Conservation (phyloP, 495 filamentous ascomycete species). For the Podospora comata region DNA sequence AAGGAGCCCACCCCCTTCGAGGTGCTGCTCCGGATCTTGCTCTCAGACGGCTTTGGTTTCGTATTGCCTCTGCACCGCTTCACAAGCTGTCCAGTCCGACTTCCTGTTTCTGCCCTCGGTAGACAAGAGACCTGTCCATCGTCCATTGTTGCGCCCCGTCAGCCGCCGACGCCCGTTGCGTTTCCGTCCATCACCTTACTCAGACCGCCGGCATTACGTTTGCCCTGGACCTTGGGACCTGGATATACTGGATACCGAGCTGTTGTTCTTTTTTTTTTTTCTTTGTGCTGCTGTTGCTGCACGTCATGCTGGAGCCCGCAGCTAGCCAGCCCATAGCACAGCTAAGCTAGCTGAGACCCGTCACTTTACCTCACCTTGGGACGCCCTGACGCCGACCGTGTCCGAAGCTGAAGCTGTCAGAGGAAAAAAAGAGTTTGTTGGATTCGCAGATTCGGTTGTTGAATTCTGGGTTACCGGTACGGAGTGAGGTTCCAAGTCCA, state of each 20-base stretch:
- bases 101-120: not conserved
- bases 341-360: slow-evolving; percentile 18
- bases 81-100: not conserved
- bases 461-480: not conserved
- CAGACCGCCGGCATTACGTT: not conserved
- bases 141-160: too few species aligned
- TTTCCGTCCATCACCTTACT: not conserved
- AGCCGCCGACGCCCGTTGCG: not conserved
- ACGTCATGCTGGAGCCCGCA: slow-evolving; percentile 23
- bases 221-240: not conserved
- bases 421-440: too few species aligned
- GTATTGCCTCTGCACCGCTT: not conserved
- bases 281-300: slow-evolving; percentile 13
- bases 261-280: not conserved
- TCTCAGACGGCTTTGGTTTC: slow-evolving; percentile 23
- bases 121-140: not conserved
- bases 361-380: not conserved
- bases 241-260: not conserved
- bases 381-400: slow-evolving; percentile 13
- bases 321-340: slow-evolving; percentile 6
- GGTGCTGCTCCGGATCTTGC: slow-evolving; percentile 26
- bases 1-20: slow-evolving; percentile 31
- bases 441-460: not conserved
- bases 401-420: slow-evolving; percentile 11
- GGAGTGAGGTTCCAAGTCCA: not conserved